Conservation (phyloP, 169 alveolate species). For the Plasmodium relictum region DNA sequence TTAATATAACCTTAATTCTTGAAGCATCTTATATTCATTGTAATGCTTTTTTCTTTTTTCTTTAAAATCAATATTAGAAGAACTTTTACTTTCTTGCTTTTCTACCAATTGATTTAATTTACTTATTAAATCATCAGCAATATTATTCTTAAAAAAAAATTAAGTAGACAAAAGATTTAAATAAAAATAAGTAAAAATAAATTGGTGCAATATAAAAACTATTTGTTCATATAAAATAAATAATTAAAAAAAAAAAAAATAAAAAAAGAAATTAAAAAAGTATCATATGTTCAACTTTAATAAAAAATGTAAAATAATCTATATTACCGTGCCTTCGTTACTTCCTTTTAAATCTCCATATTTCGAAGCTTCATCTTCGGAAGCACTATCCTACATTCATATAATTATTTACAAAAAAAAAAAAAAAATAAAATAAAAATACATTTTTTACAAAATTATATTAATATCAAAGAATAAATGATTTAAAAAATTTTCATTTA, state of each 20-base stretch:
- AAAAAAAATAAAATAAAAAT: not conserved
- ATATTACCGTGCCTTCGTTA: constrained; percentile 43
- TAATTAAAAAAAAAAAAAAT: not conserved
- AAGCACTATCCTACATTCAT: constrained; percentile 70
- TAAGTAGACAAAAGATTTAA: not conserved
- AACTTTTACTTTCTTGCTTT: constrained; percentile 63
- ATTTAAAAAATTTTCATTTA: no score
- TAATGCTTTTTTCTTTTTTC: constrained; percentile 75
- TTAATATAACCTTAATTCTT: constrained; percentile 54
- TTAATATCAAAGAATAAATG: not conserved
- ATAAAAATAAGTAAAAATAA: not conserved
- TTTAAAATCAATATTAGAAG: constrained; percentile 64
- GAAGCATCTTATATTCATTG: constrained; percentile 75
- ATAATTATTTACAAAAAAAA: not conserved
- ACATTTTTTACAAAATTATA: constrained; percentile 1
- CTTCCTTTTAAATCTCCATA: constrained; percentile 71
- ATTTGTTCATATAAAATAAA: not conserved
- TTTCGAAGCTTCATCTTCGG: constrained; percentile 77
- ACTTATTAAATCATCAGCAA: constrained; percentile 65
- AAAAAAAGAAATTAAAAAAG: not conserved
- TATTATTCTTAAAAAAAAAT: constrained; percentile 19
- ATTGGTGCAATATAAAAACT: not conserved
- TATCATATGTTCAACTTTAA: not conserved
- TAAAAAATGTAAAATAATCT: not conserved
- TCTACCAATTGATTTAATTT: constrained; percentile 74